phyloP scores from a whole-genome alignment of 2,329 filamentous ascomycete species.

The Verticillium klebahnii region DNA sequence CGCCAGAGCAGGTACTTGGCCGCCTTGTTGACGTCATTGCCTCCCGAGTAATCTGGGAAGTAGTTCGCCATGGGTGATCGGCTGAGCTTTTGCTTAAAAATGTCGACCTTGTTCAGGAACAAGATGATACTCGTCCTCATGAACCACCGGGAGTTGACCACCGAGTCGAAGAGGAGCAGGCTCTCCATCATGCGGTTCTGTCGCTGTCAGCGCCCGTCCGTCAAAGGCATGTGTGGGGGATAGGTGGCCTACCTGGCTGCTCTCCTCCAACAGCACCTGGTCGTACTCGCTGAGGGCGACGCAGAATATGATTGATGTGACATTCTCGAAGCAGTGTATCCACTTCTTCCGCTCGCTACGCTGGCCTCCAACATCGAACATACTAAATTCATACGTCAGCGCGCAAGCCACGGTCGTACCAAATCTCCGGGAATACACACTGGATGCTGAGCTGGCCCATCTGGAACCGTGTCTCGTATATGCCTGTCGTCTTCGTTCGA shows the following conservation, averaged over 20 bases:
- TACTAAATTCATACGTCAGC: conserved; percentile 51
- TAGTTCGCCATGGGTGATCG: conserved; percentile 90
- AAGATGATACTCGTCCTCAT: conserved; percentile 98
- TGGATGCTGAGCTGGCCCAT: conserved; percentile 99
- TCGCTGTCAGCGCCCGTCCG: conserved; percentile 11
- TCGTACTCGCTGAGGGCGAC: conserved; percentile 98
- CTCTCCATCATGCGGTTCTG: conserved; percentile 99
- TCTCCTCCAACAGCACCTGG: conserved; percentile 93
- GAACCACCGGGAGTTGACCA: conserved; percentile 98
- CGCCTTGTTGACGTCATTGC: conserved; percentile 95
- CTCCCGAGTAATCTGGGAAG: conserved; percentile 96
- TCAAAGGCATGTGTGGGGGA: neutral
- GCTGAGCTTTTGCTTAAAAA: conserved; percentile 91
- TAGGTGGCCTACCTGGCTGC: conserved; percentile 70
- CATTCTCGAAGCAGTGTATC: conserved; percentile 99
- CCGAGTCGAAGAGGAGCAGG: conserved; percentile 91
- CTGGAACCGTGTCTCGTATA: conserved; percentile 97
- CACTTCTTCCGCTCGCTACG: conserved; percentile 98
- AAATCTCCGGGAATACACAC: conserved; percentile 47
- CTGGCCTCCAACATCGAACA: conserved; percentile 98
- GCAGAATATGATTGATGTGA: conserved; percentile 99
- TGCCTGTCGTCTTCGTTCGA: conserved; percentile 96
- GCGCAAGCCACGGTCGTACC: neutral
- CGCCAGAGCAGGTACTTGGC: conserved; percentile 97
- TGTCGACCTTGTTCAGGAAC: conserved; percentile 97